Percentiles rank a stretch among this genome's conserved stretches.
These are phyloP conservation scores for Ophiocordyceps camponoti-saundersi DNA, from an alignment of 2,329 filamentous ascomycete genomes.

Conservation along the genomic window DNA sequence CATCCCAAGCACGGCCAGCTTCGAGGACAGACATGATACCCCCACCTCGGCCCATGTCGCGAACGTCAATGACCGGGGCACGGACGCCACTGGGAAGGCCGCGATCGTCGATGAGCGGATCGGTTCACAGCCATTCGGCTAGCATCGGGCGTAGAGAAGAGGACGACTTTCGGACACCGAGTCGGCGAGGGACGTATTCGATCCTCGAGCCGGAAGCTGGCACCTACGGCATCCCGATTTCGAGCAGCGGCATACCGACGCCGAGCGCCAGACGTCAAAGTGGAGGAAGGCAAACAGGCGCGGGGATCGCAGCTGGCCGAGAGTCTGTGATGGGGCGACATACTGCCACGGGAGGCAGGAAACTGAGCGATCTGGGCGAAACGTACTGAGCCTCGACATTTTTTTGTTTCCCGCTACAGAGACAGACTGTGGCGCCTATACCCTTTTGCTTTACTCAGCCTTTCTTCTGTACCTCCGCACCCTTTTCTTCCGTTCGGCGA, in stretches of 20 bases:
- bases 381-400: slow-evolving; percentile 24
- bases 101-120: slow-evolving; percentile 53
- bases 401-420: background rate
- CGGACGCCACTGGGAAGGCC: slow-evolving; percentile 54
- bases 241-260: slow-evolving; percentile 28
- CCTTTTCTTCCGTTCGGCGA: no score
- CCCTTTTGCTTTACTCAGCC: background rate
- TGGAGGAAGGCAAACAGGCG: slow-evolving; percentile 24
- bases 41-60: slow-evolving; percentile 44
- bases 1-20: slow-evolving; percentile 34
- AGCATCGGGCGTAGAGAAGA: slow-evolving; percentile 39
- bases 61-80: slow-evolving; percentile 40
- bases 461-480: no score
- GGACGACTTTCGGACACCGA: slow-evolving; percentile 33
- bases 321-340: slow-evolving; percentile 11
- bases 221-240: slow-evolving; percentile 21
- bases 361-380: slow-evolving; percentile 33
- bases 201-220: slow-evolving; percentile 25
- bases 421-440: background rate
- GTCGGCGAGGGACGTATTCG: slow-evolving; percentile 35
- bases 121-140: slow-evolving; percentile 38
- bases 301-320: slow-evolving; percentile 12
- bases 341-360: slow-evolving; percentile 18
- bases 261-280: slow-evolving; percentile 27
- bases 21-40: slow-evolving; percentile 37